A percentile compares a stretch with the other conserved stretches of the same genome.
These are phyloP conservation scores for Penicillium odoratum DNA, from an alignment of 495 filamentous ascomycete genomes.

Conservation along the genomic window DNA sequence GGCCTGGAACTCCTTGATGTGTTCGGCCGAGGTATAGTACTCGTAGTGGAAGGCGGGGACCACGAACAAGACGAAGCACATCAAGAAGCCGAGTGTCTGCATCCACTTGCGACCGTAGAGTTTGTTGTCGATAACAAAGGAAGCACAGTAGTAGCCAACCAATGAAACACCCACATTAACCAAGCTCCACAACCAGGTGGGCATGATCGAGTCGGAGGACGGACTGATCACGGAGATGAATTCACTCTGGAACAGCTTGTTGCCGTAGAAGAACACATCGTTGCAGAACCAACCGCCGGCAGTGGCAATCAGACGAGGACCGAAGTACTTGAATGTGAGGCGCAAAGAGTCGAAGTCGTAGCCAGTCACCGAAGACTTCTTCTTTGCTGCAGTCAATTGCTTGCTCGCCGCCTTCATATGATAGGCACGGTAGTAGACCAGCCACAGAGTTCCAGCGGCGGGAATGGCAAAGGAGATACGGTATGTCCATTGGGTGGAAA, in stretches of 20 bases:
- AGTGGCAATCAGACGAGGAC: conserved; percentile 80
- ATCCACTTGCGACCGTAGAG: conserved; percentile 90
- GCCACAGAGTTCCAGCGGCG: conserved; percentile 85
- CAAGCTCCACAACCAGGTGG: conserved; percentile 86
- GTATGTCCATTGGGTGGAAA: conserved; percentile 79
- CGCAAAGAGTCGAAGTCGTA: conserved; percentile 81
- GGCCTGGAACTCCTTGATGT: conserved; percentile 80
- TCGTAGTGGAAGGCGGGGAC: conserved; percentile 81
- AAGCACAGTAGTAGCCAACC: conserved; percentile 77
- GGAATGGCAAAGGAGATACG: conserved; percentile 82
- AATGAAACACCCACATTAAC: conserved; percentile 82
- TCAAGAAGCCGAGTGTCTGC: conserved; percentile 84
- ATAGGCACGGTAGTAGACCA: conserved; percentile 85
- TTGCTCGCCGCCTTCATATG: conserved; percentile 80
- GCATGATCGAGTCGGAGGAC: conserved; percentile 65
- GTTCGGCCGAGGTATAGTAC: conserved; percentile 64
- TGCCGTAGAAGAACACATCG: conserved; percentile 96
- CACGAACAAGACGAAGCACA: conserved; percentile 84
- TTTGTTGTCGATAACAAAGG: conserved; percentile 85
- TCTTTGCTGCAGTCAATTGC: conserved; percentile 74
- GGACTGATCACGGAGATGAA: conserved; percentile 77
- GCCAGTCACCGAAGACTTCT: conserved; percentile 79
- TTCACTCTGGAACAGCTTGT: conserved; percentile 91
- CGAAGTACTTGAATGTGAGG: conserved; percentile 75
- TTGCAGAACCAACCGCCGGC: conserved; percentile 85